Percentiles rank a stretch among this genome's conserved stretches.
These are phyloP conservation scores for Candida gigantensis DNA, from an alignment of 1,139 yeast genomes.

Conservation along the genomic window DNA sequence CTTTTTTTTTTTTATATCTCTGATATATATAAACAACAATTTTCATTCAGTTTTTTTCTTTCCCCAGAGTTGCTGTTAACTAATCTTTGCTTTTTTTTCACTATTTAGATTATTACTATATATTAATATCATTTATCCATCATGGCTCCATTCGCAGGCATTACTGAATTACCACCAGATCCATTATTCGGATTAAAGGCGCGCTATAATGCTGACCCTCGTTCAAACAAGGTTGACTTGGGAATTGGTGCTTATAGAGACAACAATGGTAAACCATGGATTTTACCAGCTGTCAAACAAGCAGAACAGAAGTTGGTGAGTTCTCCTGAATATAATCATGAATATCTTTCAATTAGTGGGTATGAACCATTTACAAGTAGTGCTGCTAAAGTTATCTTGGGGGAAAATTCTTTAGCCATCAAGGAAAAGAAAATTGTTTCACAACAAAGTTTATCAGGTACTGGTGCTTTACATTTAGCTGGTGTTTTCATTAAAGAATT, in stretches of 20 bases:
- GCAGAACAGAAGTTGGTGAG: conserved; percentile 61
- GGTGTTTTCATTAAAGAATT: conserved; percentile 69
- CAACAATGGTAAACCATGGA: conserved; percentile 90
- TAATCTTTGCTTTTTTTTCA: not conserved
- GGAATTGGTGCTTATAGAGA: conserved; percentile 98
- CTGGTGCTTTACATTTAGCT: conserved; percentile 92
- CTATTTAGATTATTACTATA: too few species aligned
- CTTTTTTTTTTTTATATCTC: too few species aligned
- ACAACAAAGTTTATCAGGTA: conserved; percentile 88
- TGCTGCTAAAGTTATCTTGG: conserved; percentile 81
- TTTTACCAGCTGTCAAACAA: conserved; percentile 76
- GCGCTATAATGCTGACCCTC: conserved; percentile 63
- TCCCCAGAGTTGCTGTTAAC: too few species aligned
- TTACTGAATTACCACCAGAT: conserved; percentile 70
- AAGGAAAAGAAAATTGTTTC: conserved; percentile 61
- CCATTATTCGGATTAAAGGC: conserved; percentile 85
- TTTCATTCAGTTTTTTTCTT: too few species aligned
- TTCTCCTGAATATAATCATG: conserved; percentile 78
- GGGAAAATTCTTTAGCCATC: conserved; percentile 59
- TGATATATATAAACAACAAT: too few species aligned
- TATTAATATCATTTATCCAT: not conserved
- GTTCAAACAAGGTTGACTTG: conserved; percentile 75
- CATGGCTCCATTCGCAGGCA: conserved; percentile 48
- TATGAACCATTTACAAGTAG: conserved; percentile 65
- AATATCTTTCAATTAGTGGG: conserved; percentile 85